A percentile compares a stretch with the other conserved stretches of the same genome.
These are phyloP conservation scores for Nothopassalora personata DNA, from an alignment of 2,329 filamentous ascomycete species.

Conservation along the genomic window DNA sequence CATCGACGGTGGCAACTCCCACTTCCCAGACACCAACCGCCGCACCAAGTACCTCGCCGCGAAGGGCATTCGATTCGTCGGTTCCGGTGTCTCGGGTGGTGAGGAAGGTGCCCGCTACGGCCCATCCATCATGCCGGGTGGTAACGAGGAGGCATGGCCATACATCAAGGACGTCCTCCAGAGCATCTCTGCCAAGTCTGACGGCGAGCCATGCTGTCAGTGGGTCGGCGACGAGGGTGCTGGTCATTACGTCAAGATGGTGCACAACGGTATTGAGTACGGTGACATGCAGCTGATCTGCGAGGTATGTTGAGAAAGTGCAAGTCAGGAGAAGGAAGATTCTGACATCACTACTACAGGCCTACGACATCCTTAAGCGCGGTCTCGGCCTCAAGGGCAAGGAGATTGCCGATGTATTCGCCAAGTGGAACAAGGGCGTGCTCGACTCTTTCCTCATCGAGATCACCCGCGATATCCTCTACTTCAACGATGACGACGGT, in stretches of 20 bases:
- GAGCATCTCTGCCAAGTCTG: slow-evolving; percentile 94
- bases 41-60: slow-evolving; percentile 77
- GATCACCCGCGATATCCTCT: slow-evolving; percentile 97
- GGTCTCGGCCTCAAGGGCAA: slow-evolving; percentile 82
- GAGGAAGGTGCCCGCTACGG: slow-evolving; percentile 98
- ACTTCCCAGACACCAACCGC: slow-evolving; percentile 98
- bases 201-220: slow-evolving; percentile 95
- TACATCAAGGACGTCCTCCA: slow-evolving; percentile 99
- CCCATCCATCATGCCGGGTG: slow-evolving; percentile 97
- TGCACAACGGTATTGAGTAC: slow-evolving; percentile 99
- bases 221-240: slow-evolving; percentile 99
- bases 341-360: slow-evolving; percentile 49
- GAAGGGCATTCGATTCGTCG: slow-evolving; percentile 95
- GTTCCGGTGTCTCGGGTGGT: slow-evolving; percentile 95
- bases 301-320: slow-evolving; percentile 60
- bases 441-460: slow-evolving; percentile 99
- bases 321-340: neutral
- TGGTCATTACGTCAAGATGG: slow-evolving; percentile 99
- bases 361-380: slow-evolving; percentile 99
- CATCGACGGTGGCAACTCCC: slow-evolving; percentile 98
- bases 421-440: slow-evolving; percentile 97
- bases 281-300: slow-evolving; percentile 99
- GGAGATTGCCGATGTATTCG: slow-evolving; percentile 92
- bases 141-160: slow-evolving; percentile 96
- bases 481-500: slow-evolving; percentile 94